Evolutionary conservation across 768 basidiomycete genomes (phyloP).

Genomic region (Mycena sanguinolenta): DNA sequence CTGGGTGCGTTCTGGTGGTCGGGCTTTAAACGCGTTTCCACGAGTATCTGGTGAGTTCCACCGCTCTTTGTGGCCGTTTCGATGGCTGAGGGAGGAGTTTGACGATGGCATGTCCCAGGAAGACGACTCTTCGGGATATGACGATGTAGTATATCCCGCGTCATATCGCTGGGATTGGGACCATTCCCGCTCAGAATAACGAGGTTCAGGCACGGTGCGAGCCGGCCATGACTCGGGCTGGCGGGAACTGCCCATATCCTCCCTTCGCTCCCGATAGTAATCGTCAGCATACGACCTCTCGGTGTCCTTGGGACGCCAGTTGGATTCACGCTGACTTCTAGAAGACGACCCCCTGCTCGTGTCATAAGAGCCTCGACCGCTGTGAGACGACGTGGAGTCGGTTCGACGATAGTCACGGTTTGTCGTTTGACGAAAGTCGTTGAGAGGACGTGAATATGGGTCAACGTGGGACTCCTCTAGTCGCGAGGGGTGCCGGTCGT

Average conservation of each 20-base stretch:
- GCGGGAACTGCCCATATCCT: conserved; percentile 58
- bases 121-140: conserved; percentile 61
- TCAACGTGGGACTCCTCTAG: conserved; percentile 66
- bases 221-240: conserved; percentile 62
- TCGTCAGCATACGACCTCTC: conserved; percentile 54
- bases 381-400: conserved; percentile 52
- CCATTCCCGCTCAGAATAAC: conserved; percentile 64
- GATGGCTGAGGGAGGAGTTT: conserved; percentile 54
- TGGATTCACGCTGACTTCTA: conserved; percentile 64
- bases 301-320: conserved; percentile 65
- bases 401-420: conserved; percentile 55
- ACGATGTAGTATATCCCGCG: conserved; percentile 55
- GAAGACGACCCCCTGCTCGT: conserved; percentile 64
- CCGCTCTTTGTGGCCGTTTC: conserved; percentile 54
- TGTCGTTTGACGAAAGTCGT: conserved; percentile 62
- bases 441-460: conserved; percentile 64
- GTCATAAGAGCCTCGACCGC: conserved; percentile 57
- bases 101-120: conserved; percentile 52
- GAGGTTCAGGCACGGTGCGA: conserved; percentile 53
- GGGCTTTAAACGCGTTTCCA: conserved; percentile 54
- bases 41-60: conserved; percentile 60
- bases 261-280: conserved; percentile 66
- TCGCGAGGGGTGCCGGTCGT: conserved; percentile 64
- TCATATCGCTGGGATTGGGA: conserved; percentile 62
- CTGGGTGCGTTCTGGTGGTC: conserved; percentile 50